Evolutionary conservation across 371 early-diverging fungal genomes (phyloP).

Genomic region (Mucor saturninus): DNA sequence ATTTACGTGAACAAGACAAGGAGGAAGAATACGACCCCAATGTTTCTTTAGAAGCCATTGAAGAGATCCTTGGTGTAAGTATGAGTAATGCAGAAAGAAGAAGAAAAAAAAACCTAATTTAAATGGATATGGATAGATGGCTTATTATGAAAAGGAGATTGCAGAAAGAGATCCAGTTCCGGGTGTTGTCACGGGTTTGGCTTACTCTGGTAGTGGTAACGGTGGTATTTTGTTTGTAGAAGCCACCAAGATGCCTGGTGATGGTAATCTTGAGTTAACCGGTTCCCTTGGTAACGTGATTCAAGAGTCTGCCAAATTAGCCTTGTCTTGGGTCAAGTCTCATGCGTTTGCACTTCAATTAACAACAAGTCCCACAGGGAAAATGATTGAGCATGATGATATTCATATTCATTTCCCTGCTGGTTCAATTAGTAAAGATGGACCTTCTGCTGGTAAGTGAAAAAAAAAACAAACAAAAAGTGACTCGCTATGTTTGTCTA

Average conservation of each 20-base stretch:
- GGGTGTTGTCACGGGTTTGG: slow-evolving; percentile 86
- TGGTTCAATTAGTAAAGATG: slow-evolving; percentile 87
- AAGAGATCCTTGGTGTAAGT: slow-evolving; percentile 68
- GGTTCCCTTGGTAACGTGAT: slow-evolving; percentile 83
- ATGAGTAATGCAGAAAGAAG: neutral
- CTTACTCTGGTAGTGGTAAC: slow-evolving; percentile 78
- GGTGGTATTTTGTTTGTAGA: slow-evolving; percentile 87
- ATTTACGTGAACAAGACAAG: slow-evolving; percentile 33
- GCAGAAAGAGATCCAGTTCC: slow-evolving; percentile 68
- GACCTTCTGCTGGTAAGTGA: slow-evolving; percentile 67
- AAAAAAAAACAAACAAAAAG: neutral
- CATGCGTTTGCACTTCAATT: slow-evolving; percentile 70
- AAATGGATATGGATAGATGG: slow-evolving; percentile 23
- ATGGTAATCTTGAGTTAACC: slow-evolving; percentile 59
- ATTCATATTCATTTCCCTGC: slow-evolving; percentile 86
- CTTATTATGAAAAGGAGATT: slow-evolving; percentile 64
- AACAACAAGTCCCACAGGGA: slow-evolving; percentile 32
- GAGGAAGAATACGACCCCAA: slow-evolving; percentile 19
- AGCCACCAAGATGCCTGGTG: slow-evolving; percentile 76
- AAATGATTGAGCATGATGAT: slow-evolving; percentile 63
- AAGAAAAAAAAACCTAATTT: neutral
- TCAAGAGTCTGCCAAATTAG: slow-evolving; percentile 85
- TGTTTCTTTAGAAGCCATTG: slow-evolving; percentile 43
- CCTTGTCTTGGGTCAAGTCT: slow-evolving; percentile 81
- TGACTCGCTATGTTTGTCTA: neutral